Percentiles rank a stretch among this genome's conserved stretches.
These are phyloP conservation scores for Penicillium sclerotiorum DNA, from an alignment of 2,329 filamentous ascomycete species.

Conservation along the genomic window DNA sequence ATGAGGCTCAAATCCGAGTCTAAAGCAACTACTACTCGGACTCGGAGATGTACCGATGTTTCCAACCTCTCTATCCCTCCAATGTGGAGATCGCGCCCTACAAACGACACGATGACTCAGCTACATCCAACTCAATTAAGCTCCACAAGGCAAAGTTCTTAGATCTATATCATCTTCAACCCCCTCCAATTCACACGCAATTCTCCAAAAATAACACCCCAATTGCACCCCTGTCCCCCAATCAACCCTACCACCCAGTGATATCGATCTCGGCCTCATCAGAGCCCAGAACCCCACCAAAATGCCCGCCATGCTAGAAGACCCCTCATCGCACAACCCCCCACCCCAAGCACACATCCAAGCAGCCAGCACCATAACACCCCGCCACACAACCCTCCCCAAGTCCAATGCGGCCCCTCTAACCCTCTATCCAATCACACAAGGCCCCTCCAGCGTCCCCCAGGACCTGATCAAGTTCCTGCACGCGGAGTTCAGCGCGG, in stretches of 20 bases:
- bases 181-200: neutral
- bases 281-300: slow-evolving; percentile 4
- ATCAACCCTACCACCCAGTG: neutral
- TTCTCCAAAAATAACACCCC: no score
- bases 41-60: no score
- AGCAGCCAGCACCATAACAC: slow-evolving; percentile 24
- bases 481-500: slow-evolving; percentile 36
- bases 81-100: slow-evolving; percentile 19
- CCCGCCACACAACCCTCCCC: slow-evolving; percentile 27
- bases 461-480: slow-evolving; percentile 30
- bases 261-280: neutral
- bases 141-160: no score
- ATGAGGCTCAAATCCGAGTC: no score
- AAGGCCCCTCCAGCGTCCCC: slow-evolving; percentile 27
- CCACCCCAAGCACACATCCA: slow-evolving; percentile 24
- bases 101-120: slow-evolving; percentile 25
- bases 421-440: slow-evolving; percentile 34
- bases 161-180: no score
- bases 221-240: no score
- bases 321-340: slow-evolving; percentile 32
- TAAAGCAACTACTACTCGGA: no score
- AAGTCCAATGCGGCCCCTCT: slow-evolving; percentile 24
- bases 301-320: slow-evolving; percentile 43
- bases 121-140: neutral
- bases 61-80: neutral